Base-by-base conservation (phyloP, 2,329 filamentous ascomycete genomes). In the Hypomyces perniciosus region DNA sequence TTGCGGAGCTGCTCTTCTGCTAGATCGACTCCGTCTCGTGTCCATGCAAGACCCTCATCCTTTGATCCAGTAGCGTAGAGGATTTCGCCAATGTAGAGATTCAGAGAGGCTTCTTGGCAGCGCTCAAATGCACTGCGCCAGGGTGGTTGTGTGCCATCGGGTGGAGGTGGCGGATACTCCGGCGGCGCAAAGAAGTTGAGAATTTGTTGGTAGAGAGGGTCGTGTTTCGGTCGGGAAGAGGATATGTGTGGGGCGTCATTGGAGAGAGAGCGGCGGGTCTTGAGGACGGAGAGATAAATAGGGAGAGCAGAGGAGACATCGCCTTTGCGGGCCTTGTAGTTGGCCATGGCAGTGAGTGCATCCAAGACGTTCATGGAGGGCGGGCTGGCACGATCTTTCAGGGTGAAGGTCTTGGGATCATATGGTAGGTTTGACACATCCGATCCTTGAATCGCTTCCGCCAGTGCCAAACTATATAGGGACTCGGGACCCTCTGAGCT, bases 51-150 rank as follows among this genome's bases (percentile, higher is more conserved):
- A 1, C 90, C 92, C 54, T 86, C 84, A 44, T 88, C 83, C 46
- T 74, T 72, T 13, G 68, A 70, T 1, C 63, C 59, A 4, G 79
- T 80, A 0, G 88, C 81, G 67, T 87, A 96, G 31, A 97, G 78
- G 46, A 97, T 95, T 71, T 97, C 92, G 52, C 92, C 92, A 56
- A 97, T 92, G 68, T 96, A 93, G 27, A 90, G 79, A 75, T 90
- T 90, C 10, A 96, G 71, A 0, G 83, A 89, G 3, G 90, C 90
- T 68, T 96, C 91, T 57, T 93, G 86, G 67, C 91, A 96, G 35
- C 80, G 78, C 57, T 88, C 82, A 29, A 77, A 73, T 8, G 81
- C 64, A 50, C 79, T 80, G 43, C 88, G 85, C 51, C 77, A 69
- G 0, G 91, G 82, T 0, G 85, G 76, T 3, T 79, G 70, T 43